Evolutionary conservation across 2,329 filamentous ascomycete species (phyloP).

Genomic region (Diaporthe helianthi): DNA sequence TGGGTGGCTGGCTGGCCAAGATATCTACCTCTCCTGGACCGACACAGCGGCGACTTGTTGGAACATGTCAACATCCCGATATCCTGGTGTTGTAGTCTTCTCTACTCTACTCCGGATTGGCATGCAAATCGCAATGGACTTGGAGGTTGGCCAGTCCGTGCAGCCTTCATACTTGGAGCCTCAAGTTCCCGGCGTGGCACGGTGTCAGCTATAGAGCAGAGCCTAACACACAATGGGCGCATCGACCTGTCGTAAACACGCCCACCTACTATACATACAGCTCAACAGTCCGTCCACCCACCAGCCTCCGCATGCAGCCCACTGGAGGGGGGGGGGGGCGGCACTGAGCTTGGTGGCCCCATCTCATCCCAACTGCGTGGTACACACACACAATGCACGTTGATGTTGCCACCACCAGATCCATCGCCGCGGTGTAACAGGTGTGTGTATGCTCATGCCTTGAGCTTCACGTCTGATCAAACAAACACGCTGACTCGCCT

Average conservation of each 20-base stretch:
- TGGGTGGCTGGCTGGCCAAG: neutral
- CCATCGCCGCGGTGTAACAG: conserved; percentile 11
- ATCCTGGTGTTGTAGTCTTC: neutral
- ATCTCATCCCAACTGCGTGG: conserved; percentile 2
- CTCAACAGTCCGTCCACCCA: neutral
- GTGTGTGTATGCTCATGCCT: neutral
- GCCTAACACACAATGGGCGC: conserved; percentile 1
- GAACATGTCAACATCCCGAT: neutral
- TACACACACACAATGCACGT: conserved; percentile 19
- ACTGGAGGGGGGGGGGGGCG: too few relatives aligned
- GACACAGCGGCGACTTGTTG: neutral
- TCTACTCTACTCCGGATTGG: neutral
- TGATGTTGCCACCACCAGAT: neutral
- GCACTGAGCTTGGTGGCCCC: neutral
- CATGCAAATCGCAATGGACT: neutral
- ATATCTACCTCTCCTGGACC: neutral
- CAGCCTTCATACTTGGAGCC: conserved; percentile 3
- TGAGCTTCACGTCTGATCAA: conserved; percentile 22
- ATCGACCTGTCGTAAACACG: neutral
- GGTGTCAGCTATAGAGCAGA: neutral
- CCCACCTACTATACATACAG: too few relatives aligned
- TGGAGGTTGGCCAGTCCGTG: neutral
- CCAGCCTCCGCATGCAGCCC: neutral
- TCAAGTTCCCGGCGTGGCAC: conserved; percentile 7
- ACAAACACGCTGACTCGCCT: conserved; percentile 17